Percentiles rank a stretch among this genome's conserved stretches.
Conservation (phyloP, 2,329 filamentous ascomycete species). For the Acrocalymma vagum region DNA sequence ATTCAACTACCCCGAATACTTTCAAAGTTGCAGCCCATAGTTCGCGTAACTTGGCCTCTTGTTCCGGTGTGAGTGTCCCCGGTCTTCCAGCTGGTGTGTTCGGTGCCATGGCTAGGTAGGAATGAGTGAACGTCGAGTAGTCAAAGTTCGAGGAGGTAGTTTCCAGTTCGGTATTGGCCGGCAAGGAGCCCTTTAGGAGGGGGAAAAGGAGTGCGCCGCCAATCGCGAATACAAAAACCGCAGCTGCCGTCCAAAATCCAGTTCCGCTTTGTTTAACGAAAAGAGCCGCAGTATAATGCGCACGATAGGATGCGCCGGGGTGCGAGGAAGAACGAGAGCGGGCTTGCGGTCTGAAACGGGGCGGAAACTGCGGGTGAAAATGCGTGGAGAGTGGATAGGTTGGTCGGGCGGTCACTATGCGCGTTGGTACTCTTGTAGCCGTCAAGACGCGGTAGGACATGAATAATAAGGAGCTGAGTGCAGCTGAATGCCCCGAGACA, state of each 20-base stretch:
- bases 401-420: slow-evolving; percentile 13
- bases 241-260: slow-evolving; percentile 31
- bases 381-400: slow-evolving; percentile 13
- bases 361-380: slow-evolving; percentile 18
- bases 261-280: slow-evolving; percentile 32
- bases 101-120: slow-evolving; percentile 50
- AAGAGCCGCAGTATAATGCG: slow-evolving; percentile 7
- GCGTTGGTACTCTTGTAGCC: slow-evolving; percentile 20
- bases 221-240: slow-evolving; percentile 42
- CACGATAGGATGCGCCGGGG: slow-evolving; percentile 19
- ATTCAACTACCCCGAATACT: slow-evolving; percentile 71
- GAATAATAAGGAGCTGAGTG: slow-evolving; percentile 20
- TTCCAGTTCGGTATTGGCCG: slow-evolving; percentile 14
- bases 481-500: no score
- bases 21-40: slow-evolving; percentile 82
- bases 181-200: slow-evolving; percentile 16
- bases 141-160: slow-evolving; percentile 24
- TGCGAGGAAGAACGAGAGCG: slow-evolving; percentile 10
- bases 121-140: slow-evolving; percentile 31
- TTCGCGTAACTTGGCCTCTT: slow-evolving; percentile 87
- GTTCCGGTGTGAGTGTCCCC: slow-evolving; percentile 86
- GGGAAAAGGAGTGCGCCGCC: slow-evolving; percentile 41
- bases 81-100: slow-evolving; percentile 73
- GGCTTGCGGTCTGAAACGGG: slow-evolving; percentile 20
- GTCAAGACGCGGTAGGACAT: slow-evolving; percentile 36